Evolutionary conservation across 495 filamentous ascomycete species (phyloP), one percentile per base, ranked within the genome.

Genomic region (Trichoderma erinaceum): DNA sequence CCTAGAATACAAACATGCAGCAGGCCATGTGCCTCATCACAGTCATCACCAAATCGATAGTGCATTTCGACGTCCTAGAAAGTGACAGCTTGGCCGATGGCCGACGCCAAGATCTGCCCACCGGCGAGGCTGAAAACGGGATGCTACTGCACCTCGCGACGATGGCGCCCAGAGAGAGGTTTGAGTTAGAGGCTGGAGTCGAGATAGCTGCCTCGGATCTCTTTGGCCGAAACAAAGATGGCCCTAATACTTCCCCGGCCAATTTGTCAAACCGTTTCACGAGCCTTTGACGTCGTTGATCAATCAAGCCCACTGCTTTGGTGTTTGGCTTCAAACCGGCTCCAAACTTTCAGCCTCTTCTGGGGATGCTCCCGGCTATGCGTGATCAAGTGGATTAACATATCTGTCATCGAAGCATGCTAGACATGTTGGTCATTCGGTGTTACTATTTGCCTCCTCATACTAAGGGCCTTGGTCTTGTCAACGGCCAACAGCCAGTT

Each of bases 61-160:
- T 46, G 43, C 18, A 18, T 46, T 23, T 52, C 18, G 4, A n/a
- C 48, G 48, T 10, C 21, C n/a, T 23, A 52, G 18, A n/a, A n/a
- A 25, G 48, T 52, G 48, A 52, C 48, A 52, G 48, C 8, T 15
- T 61, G 56, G 12, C 56, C 13, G 15, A 15, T 48, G 56, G 23
- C 56, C 56, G 15, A 32, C 25, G 56, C 56, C 56, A 32, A 61
- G 56, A 61, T 61, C 56, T 32, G 16, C 27, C 56, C 56, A 32
- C 27, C 23, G 27, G 23, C 27, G 56, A 61, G 56, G 56, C 56
- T 61, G 56, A 61, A 29, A 32, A 61, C 56, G 56, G 56, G 56
- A 61, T 61, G 56, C 56, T 61, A 61, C 56, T 61, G 56, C 56
- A 61, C 25, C 56, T 61, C 27, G 23, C 56, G 56, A 61, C 56